These are phyloP conservation scores for Tricholoma sp. DNA, from an alignment of 768 basidiomycete species.

Conservation along the genomic window DNA sequence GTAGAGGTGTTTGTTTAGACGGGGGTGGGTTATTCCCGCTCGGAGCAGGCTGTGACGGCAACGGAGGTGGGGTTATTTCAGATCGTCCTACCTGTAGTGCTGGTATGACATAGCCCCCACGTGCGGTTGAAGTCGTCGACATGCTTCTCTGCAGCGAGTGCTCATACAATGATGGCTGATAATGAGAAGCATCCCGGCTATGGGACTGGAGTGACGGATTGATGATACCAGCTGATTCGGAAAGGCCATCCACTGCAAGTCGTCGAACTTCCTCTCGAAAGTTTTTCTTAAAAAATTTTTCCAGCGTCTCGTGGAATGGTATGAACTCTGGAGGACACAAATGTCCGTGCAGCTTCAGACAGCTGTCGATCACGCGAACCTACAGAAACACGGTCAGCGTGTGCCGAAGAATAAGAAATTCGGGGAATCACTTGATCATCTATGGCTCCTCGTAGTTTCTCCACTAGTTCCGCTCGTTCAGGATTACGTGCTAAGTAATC, in stretches of 20 bases:
- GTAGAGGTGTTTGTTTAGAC: conserved; percentile 66
- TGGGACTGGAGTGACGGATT: conserved; percentile 33
- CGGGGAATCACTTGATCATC: conserved; percentile 66
- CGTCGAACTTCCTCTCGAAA: conserved; percentile 79
- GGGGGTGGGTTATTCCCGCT: conserved; percentile 22
- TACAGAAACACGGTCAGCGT: conserved; percentile 21
- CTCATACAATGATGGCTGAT: conserved; percentile 46
- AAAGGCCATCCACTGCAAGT: conserved; percentile 51
- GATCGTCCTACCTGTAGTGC: conserved; percentile 49
- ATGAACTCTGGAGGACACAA: conserved; percentile 84
- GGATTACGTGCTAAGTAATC: conserved; percentile 66
- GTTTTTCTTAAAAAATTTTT: conserved; percentile 80
- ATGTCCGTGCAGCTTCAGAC: conserved; percentile 76
- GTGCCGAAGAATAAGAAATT: not conserved
- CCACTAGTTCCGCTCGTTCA: conserved; percentile 63
- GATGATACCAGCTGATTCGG: conserved; percentile 38
- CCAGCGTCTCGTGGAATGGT: conserved; percentile 88
- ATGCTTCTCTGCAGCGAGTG: conserved; percentile 42
- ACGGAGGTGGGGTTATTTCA: conserved; percentile 39
- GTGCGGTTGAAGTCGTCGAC: conserved; percentile 41
- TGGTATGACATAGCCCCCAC: conserved; percentile 41
- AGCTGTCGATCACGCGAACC: conserved; percentile 78
- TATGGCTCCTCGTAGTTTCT: conserved; percentile 67
- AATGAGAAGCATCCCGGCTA: conserved; percentile 32
- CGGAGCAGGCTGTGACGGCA: conserved; percentile 34